Evolutionary conservation across 1,284 basidiomycete species (phyloP).

Genomic region (Anthracocystis setariae): DNA sequence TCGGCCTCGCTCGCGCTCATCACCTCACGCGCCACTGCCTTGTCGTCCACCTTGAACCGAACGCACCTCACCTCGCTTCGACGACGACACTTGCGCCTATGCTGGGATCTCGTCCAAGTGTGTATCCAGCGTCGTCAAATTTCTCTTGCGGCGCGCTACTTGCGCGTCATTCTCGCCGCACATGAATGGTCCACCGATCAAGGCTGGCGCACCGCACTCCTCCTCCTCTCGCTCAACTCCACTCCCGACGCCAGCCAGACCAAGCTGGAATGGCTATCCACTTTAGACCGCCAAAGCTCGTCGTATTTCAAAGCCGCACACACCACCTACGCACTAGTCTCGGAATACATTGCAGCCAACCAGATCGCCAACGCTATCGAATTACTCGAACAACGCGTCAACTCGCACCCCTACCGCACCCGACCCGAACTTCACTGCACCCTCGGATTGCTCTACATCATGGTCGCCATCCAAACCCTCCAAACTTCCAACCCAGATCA

Average conservation of each 20-base stretch:
- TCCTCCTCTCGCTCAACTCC: constrained; percentile 1
- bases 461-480: constrained; percentile 16
- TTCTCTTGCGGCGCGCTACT: constrained; percentile 11
- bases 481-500: neutral
- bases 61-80: constrained; percentile 16
- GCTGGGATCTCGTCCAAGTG: constrained; percentile 27
- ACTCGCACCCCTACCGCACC: constrained; percentile 27
- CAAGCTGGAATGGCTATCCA: constrained; percentile 12
- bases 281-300: constrained; percentile 13
- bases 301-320: constrained; percentile 17
- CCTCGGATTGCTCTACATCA: constrained; percentile 38
- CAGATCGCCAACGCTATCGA: constrained; percentile 31
- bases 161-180: constrained; percentile 17
- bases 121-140: constrained; percentile 18
- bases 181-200: constrained; percentile 35
- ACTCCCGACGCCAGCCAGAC: neutral
- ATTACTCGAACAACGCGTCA: constrained; percentile 26
- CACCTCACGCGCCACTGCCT: constrained; percentile 2
- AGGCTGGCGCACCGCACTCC: constrained; percentile 9
- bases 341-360: constrained; percentile 15
- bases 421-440: constrained; percentile 20
- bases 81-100: constrained; percentile 19
- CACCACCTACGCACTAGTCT: constrained; percentile 14
- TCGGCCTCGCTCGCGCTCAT: constrained; percentile 16
- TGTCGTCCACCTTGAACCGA: neutral